Evolutionary conservation across 371 early-diverging fungal species (phyloP).

Genomic region (Parasitella parasitica): DNA sequence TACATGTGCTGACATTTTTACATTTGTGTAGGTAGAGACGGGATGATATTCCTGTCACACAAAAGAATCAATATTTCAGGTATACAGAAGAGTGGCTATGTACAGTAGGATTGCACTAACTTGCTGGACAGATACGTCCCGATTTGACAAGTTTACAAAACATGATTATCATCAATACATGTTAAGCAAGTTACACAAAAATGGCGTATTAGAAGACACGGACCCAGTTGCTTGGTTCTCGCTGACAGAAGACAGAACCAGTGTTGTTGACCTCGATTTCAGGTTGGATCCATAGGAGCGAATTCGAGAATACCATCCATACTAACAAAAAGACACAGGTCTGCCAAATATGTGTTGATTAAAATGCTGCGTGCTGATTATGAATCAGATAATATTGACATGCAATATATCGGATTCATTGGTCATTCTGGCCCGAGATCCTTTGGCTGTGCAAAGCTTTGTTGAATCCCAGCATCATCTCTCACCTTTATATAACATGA

Average conservation of each 20-base stretch:
- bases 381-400: conserved; percentile 18
- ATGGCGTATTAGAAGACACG: conserved; percentile 8
- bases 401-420: conserved; percentile 25
- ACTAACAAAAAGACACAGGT: conserved; percentile 2
- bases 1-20: background rate
- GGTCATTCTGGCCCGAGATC: conserved; percentile 18
- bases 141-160: conserved; percentile 22
- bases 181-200: background rate
- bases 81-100: too few relatives aligned
- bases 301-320: too few relatives aligned
- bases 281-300: conserved; percentile 1
- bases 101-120: background rate
- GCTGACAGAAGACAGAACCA: background rate
- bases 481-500: background rate
- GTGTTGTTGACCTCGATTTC: background rate
- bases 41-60: conserved; percentile 22
- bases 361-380: conserved; percentile 16
- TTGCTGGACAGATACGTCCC: background rate
- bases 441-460: conserved; percentile 14
- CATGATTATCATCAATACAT: conserved; percentile 14
- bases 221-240: conserved; percentile 27
- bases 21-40: conserved; percentile 16
- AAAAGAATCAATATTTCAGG: conserved; percentile 15
- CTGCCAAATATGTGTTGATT: conserved; percentile 24
- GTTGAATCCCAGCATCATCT: background rate